Evolutionary conservation across 2,329 filamentous ascomycete genomes (phyloP).

Genomic region (Beauveria pseudobassiana): DNA sequence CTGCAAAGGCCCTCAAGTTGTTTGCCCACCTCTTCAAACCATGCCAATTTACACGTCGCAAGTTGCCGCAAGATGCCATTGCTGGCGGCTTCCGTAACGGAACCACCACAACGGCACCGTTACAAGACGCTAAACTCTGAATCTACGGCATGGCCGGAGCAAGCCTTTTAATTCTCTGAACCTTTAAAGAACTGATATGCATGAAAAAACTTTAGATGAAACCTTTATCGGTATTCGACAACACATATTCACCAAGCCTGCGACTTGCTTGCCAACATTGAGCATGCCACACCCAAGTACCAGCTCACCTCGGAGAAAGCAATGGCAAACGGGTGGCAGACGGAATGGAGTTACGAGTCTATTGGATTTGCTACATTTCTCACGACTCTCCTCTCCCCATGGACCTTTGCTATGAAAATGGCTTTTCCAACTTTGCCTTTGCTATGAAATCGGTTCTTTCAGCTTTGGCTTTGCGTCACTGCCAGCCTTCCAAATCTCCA

Average conservation of each 20-base stretch:
- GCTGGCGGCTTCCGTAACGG: neutral
- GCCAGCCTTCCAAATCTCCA: constrained; percentile 68
- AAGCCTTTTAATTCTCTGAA: neutral
- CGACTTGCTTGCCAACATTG: too few species aligned
- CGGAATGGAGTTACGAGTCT: neutral
- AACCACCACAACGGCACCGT: neutral
- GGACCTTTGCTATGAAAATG: too few species aligned
- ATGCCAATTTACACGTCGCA: neutral
- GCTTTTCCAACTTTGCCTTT: neutral
- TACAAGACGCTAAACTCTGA: neutral
- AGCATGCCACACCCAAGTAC: too few species aligned
- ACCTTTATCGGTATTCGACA: neutral
- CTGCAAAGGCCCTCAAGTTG: neutral
- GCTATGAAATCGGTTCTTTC: neutral
- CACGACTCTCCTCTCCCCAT: too few species aligned
- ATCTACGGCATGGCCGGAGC: neutral
- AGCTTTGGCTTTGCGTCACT: neutral
- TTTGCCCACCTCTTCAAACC: too few species aligned
- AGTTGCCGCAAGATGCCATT: neutral
- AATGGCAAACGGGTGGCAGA: neutral
- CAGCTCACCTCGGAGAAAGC: too few species aligned
- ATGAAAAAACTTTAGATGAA: neutral
- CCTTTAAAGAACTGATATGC: too few species aligned
- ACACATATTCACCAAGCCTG: neutral
- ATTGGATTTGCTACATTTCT: neutral